Percentiles rank a stretch among this genome's conserved stretches.
phyloP scores from a whole-genome alignment of 345 rosid species.

The Camelina laxa region DNA sequence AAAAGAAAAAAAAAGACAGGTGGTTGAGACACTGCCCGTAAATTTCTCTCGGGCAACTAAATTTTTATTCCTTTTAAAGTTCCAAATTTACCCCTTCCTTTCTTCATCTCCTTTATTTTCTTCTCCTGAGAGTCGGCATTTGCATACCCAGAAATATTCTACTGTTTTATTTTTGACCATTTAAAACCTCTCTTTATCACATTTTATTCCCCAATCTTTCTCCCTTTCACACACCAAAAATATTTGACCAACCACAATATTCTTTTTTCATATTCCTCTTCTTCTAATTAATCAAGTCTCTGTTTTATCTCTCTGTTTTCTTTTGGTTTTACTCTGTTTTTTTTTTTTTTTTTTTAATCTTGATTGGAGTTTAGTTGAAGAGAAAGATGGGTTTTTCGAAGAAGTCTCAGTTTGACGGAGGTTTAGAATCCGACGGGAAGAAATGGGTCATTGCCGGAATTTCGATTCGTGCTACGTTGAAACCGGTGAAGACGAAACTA shows the following conservation, averaged over 20 bases:
- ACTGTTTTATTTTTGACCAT: constrained; percentile 37
- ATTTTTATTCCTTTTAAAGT: constrained; percentile 7
- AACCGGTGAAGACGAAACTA: constrained; percentile 68
- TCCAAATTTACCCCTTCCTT: constrained; percentile 1
- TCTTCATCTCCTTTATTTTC: constrained; percentile 34
- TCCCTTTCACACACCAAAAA: constrained; percentile 1
- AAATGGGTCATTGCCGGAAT: constrained; percentile 87
- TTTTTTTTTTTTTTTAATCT: too few species aligned
- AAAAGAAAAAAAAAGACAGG: constrained; percentile 43
- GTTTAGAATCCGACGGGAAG: constrained; percentile 61
- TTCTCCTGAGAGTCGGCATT: constrained; percentile 21
- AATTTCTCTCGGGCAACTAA: constrained; percentile 53
- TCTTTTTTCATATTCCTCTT: too few species aligned
- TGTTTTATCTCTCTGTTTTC: background rate
- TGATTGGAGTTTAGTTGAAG: background rate
- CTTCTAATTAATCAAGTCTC: too few species aligned
- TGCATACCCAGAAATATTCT: constrained; percentile 13
- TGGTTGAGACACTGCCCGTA: constrained; percentile 63
- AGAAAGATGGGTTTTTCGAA: constrained; percentile 74
- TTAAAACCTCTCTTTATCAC: constrained; percentile 35
- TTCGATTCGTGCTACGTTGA: constrained; percentile 59
- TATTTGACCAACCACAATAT: constrained; percentile 30
- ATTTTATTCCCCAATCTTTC: constrained; percentile 5
- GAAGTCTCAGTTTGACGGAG: constrained; percentile 60
- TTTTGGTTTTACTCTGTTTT: constrained; percentile 18